Evolutionary conservation across 192 early-diverging fungal genomes (phyloP).

Genomic region (Entomortierella beljakovae): DNA sequence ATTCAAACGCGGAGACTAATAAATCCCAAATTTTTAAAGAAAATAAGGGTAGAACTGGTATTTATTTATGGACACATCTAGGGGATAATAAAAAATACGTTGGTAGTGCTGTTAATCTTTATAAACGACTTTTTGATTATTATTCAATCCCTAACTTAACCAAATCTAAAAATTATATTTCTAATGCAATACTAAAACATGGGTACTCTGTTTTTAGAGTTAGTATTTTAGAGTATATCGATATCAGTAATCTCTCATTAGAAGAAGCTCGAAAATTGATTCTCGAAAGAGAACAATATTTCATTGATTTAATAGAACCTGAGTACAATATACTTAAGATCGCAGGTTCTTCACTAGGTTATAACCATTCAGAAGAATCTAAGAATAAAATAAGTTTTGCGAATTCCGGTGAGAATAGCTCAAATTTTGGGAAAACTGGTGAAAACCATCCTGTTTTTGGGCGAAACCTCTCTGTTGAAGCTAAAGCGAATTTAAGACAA

Average conservation of each 20-base stretch:
- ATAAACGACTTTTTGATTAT: conserved; percentile 7
- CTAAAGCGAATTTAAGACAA: background rate
- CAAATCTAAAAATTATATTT: background rate
- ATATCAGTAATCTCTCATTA: background rate
- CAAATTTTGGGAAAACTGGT: conserved; percentile 8
- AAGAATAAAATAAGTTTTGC: background rate
- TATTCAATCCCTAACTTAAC: background rate
- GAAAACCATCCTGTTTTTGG: conserved; percentile 8
- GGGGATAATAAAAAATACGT: conserved; percentile 9
- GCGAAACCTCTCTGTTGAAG: background rate
- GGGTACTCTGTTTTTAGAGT: conserved; percentile 1
- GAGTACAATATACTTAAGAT: conserved; percentile 7
- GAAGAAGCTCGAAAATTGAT: background rate
- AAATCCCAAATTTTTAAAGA: conserved; percentile 4
- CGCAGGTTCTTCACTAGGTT: conserved; percentile 3
- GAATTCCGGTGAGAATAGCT: background rate
- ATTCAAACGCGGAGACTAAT: no score
- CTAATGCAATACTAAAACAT: background rate
- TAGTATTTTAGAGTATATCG: conserved; percentile 10
- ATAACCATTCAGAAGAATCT: conserved; percentile 1
- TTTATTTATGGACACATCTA: conserved; percentile 5
- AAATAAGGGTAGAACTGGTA: conserved; percentile 4
- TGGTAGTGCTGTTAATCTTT: conserved; percentile 12
- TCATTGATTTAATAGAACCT: background rate
- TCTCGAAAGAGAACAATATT: conserved; percentile 1